A percentile compares a stretch with the other conserved stretches of the same genome.
Conservation (phyloP, 768 basidiomycete genomes). For the Russula emetica region DNA sequence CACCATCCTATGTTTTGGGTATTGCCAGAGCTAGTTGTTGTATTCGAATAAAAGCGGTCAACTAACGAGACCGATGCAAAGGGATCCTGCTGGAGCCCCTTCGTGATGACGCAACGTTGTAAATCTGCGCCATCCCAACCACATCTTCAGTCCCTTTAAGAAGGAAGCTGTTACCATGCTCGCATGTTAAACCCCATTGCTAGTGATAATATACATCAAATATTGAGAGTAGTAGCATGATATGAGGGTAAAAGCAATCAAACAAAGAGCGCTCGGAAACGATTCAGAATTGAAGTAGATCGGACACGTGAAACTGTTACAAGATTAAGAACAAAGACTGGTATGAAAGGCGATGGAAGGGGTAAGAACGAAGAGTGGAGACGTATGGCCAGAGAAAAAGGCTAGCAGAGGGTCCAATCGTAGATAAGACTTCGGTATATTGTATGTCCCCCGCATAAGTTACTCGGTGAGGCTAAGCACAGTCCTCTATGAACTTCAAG, state of each 20-base stretch:
- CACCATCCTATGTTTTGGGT: too few relatives aligned
- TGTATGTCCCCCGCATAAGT: background rate
- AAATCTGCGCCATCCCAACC: background rate
- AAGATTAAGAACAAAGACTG: constrained; percentile 8
- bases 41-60: too few relatives aligned
- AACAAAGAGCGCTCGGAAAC: constrained; percentile 15
- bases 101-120: background rate
- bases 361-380: constrained; percentile 5
- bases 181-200: constrained; percentile 17
- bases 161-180: constrained; percentile 18
- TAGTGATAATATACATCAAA: constrained; percentile 28
- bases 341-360: background rate
- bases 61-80: too few relatives aligned
- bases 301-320: constrained; percentile 12
- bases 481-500: background rate
- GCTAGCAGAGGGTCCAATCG: background rate
- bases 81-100: too few relatives aligned
- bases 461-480: background rate
- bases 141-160: background rate
- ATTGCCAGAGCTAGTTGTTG: too few relatives aligned
- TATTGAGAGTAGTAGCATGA: constrained; percentile 21
- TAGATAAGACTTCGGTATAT: background rate
- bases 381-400: constrained; percentile 5
- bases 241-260: constrained; percentile 15
- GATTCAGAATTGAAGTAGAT: constrained; percentile 18